phyloP scores from a whole-genome alignment of 2,329 filamentous ascomycete species.

The Ciborinia camelliae region DNA sequence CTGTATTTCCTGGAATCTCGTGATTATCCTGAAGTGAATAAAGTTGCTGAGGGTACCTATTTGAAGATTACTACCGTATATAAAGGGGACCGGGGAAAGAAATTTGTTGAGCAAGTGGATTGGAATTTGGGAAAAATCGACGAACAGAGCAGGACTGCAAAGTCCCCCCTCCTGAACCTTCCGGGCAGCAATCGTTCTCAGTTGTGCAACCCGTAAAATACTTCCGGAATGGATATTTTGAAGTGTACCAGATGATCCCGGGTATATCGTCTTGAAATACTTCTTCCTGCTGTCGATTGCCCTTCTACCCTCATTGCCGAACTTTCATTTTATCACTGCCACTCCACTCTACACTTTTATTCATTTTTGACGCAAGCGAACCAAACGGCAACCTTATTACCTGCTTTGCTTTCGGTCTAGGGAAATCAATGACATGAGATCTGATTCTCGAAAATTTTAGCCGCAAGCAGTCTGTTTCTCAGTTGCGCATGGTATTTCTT shows the following conservation, averaged over 20 bases:
- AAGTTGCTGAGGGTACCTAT: too few relatives aligned
- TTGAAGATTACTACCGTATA: too few relatives aligned
- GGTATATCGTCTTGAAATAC: neutral
- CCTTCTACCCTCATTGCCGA: neutral
- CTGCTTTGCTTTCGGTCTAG: neutral
- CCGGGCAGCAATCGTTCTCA: too few relatives aligned
- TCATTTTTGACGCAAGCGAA: neutral
- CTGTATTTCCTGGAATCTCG: too few relatives aligned
- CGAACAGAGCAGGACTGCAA: too few relatives aligned
- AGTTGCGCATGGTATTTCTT: neutral
- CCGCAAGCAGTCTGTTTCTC: neutral
- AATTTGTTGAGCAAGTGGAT: too few relatives aligned
- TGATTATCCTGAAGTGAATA: too few relatives aligned
- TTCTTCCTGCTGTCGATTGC: neutral
- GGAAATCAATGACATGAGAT: neutral
- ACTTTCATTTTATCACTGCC: neutral
- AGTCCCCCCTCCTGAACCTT: too few relatives aligned
- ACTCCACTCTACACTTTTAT: neutral
- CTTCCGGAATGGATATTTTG: neutral
- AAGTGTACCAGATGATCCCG: neutral
- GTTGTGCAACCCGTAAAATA: too few relatives aligned
- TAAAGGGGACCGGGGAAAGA: too few relatives aligned
- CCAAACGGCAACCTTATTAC: neutral
- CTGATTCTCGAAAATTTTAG: neutral
- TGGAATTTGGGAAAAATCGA: too few relatives aligned